Base-by-base conservation (phyloP, 75 land plant genomes). In the Cunninghamia lanceolata region DNA sequence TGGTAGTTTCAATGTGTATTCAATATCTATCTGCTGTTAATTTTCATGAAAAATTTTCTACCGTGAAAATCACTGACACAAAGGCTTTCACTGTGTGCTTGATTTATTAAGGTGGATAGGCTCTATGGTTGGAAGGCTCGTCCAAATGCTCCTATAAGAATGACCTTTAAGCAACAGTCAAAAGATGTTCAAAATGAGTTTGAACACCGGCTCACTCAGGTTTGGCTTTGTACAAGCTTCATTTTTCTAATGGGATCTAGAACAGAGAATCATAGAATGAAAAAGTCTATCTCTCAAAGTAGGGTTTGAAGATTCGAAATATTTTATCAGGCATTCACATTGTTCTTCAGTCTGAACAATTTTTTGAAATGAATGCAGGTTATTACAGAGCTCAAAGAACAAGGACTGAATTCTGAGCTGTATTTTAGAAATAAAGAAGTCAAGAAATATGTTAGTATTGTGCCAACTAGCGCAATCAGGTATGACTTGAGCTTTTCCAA, bases 381-480 rank as follows among this genome's bases (percentile, higher is more conserved):
- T 83, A 56, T 93, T 63, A 94, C 95, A 8, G 89, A 98, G 89
- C 90, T 98, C 71, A 95, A 91, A 90, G 99, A 96, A 88, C 99
- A 96, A 84, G 97, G 97, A n/a, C 30, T 98, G 84, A 98, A 98
- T 87, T 96, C 99, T 80, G 97, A 94, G 83, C 85, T 98, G 75
- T 98, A 98, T 86, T 95, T 93, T 85, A 98, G 94, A 87, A 96
- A 98, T 78, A 93, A 88, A 84, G 99, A 96, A 75, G 87, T 91
- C 88, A 94, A 93, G 46, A 96, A 96, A 85, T 91, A 91, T 82
- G 94, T 93, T 83, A 98, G 93, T 83, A 95, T 98, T 89, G 96
- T 98, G 63, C 99, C 99, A 30, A 98, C 99, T 2, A 97, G 99
- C 91, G 99, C 99, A 38, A 92, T 98, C 34, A 98, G 90, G 99